phyloP scores from a whole-genome alignment of 345 rosid genomes.

The Brassica carinata region DNA sequence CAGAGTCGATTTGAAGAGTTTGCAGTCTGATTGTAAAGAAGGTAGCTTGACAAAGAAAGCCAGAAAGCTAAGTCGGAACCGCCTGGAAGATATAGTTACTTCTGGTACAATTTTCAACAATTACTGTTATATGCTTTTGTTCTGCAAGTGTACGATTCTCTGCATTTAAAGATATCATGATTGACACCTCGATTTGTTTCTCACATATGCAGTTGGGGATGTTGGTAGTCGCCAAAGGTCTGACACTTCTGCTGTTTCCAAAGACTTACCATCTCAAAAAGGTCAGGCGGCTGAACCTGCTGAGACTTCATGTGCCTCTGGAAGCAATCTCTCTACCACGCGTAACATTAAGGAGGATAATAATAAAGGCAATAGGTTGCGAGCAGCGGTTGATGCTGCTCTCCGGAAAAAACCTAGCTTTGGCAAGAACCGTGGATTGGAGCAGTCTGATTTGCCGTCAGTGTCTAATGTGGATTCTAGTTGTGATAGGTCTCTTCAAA shows the following conservation, averaged over 20 bases:
- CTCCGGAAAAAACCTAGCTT: conserved; percentile 72
- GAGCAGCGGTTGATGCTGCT: conserved; percentile 83
- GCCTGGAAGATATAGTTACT: conserved; percentile 50
- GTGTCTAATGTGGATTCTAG: conserved; percentile 47
- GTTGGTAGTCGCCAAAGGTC: conserved; percentile 48
- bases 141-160: background rate
- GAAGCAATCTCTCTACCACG: conserved; percentile 47
- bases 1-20: conserved; percentile 58
- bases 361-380: conserved; percentile 59
- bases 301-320: conserved; percentile 44
- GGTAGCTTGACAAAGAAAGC: conserved; percentile 54
- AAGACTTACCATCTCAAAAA: conserved; percentile 42
- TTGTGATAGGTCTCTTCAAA: conserved; percentile 49
- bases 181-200: conserved; percentile 11
- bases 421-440: conserved; percentile 56
- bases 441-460: conserved; percentile 56
- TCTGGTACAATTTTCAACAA: conserved; percentile 55
- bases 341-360: conserved; percentile 51
- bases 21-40: conserved; percentile 60
- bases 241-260: conserved; percentile 26
- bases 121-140: conserved; percentile 7
- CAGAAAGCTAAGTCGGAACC: conserved; percentile 52
- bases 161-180: conserved; percentile 11
- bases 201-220: conserved; percentile 54
- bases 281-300: conserved; percentile 58